Percentiles rank a stretch among this genome's conserved stretches.
phyloP scores from a whole-genome alignment of 2,329 filamentous ascomycete genomes.

The Geoglossum cookeanum region DNA sequence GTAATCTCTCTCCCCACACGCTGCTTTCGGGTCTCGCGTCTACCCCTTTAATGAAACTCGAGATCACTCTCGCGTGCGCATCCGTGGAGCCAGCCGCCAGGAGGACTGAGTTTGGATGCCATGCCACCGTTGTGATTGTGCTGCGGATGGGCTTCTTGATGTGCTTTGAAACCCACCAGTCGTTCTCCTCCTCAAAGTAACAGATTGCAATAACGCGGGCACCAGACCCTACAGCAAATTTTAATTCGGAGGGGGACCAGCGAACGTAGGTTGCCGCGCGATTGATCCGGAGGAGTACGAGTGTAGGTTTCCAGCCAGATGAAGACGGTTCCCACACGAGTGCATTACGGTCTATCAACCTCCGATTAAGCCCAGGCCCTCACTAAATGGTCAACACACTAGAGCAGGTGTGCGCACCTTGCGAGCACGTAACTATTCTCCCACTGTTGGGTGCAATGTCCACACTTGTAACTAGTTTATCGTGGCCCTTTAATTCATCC shows the following conservation, averaged over 20 bases:
- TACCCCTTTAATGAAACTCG: conserved; percentile 87
- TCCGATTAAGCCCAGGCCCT: conserved; percentile 1
- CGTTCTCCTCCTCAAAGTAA: conserved; percentile 98
- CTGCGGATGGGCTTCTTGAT: conserved; percentile 97
- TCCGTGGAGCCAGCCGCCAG: conserved; percentile 93
- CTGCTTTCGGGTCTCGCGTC: conserved; percentile 70
- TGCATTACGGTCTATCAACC: conserved; percentile 65
- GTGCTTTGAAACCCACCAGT: conserved; percentile 99
- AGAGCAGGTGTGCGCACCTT: conserved; percentile 37
- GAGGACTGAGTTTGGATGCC: conserved; percentile 95
- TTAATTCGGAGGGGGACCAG: conserved; percentile 91
- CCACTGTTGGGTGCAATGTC: conserved; percentile 84
- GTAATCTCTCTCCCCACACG: conserved; percentile 85
- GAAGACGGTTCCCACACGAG: conserved; percentile 95
- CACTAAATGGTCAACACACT: background rate
- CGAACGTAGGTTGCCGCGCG: conserved; percentile 90
- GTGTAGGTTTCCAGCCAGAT: conserved; percentile 84
- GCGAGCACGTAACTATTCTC: conserved; percentile 92
- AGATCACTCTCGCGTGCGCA: conserved; percentile 87
- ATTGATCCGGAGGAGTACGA: conserved; percentile 93
- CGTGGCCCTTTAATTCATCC: conserved; percentile 88
- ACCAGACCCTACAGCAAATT: conserved; percentile 93
- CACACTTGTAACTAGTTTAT: conserved; percentile 90
- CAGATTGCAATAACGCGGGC: conserved; percentile 90
- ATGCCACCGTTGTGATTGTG: conserved; percentile 84